Base-by-base conservation (phyloP, 1,139 yeast genomes). In the Suhomyces yuchorum region DNA sequence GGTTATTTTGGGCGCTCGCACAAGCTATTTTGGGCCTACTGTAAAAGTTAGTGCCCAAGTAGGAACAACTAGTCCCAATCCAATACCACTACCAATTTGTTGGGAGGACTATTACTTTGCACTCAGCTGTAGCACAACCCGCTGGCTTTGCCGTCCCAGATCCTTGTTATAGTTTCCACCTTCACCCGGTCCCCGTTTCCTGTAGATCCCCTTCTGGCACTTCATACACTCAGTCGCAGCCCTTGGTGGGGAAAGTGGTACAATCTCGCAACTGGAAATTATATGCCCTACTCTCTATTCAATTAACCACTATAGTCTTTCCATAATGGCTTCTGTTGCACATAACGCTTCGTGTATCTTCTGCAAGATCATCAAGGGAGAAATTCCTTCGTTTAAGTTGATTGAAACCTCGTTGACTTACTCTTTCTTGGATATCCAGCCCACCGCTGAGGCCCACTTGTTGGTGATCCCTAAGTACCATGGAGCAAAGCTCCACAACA, bases 321-420 rank as follows among this genome's bases (percentile, higher is more conserved):
- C 43, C 56, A 45, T 22, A 53, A 66, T 62, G 69, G 60, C 69
- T 9, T 44, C 48, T 15, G 59, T 61, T 22, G 70, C 72, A 40
- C 54, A 62, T 41, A 51, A 59, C 50, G 84, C 87, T 17, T 68
- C 82, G 42, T 92, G 98, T 71, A 82, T 92, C 58, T 92, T 92
- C 65, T 92, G 98, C 75, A 89, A 90, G 62, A 92, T 92, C 67
- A 83, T 92, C 71, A 88, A 87, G 64, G 96, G 97, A 46, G 97
- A 92, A 59, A 92, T 92, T 61, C 98, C 98, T 37, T 87, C 96
- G 5, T 80, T 88, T 71, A 92, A 92, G 67, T 74, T 92, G 56
- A 77, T 87, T 56, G 99, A 92, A 67, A 89, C 97, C 18, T 77
- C 86, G 51, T 77, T 80, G 59, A 73, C 88, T 4, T 87, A 82